Percentiles rank a stretch among this genome's conserved stretches.
Conservation (phyloP, 2,329 filamentous ascomycete species). For the Fusarium albosuccineum region DNA sequence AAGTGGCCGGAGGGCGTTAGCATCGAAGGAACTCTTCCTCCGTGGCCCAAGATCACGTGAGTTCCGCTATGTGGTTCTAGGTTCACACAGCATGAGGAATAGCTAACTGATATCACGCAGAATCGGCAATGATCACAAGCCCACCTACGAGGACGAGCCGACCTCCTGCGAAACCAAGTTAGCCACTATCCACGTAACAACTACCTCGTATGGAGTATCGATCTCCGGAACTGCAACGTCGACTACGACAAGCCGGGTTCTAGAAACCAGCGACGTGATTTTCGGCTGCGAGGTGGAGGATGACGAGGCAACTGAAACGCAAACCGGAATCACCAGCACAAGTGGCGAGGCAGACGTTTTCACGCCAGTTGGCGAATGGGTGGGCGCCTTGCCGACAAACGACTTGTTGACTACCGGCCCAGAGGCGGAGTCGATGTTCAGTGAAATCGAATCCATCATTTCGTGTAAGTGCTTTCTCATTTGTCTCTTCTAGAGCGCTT, state of each 20-base stretch:
- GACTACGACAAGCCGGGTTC: conserved; percentile 13
- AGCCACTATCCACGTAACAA: conserved; percentile 17
- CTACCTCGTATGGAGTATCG: conserved; percentile 20
- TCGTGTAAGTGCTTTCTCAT: not conserved
- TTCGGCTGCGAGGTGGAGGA: conserved; percentile 22
- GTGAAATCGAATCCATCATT: too few relatives aligned
- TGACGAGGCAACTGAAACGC: not conserved
- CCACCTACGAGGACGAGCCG: conserved; percentile 15
- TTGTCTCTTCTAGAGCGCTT: not conserved
- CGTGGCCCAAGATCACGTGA: conserved; percentile 27
- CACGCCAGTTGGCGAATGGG: not conserved
- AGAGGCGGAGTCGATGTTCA: not conserved
- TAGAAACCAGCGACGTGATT: conserved; percentile 12
- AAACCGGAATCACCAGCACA: not conserved
- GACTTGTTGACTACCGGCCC: not conserved
- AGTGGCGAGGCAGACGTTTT: not conserved
- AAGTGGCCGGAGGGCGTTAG: conserved; percentile 10
- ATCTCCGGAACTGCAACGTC: conserved; percentile 12
- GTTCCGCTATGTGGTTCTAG: not conserved
- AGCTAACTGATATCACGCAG: not conserved
- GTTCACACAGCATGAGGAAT: not conserved
- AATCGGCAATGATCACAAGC: conserved; percentile 15
- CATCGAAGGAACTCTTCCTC: conserved; percentile 20
- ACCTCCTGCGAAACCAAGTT: conserved; percentile 21
- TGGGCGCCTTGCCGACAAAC: not conserved